These are phyloP conservation scores for Fagopyrum esculentum DNA, from an alignment of 148 eudicot genomes.

Conservation along the genomic window DNA sequence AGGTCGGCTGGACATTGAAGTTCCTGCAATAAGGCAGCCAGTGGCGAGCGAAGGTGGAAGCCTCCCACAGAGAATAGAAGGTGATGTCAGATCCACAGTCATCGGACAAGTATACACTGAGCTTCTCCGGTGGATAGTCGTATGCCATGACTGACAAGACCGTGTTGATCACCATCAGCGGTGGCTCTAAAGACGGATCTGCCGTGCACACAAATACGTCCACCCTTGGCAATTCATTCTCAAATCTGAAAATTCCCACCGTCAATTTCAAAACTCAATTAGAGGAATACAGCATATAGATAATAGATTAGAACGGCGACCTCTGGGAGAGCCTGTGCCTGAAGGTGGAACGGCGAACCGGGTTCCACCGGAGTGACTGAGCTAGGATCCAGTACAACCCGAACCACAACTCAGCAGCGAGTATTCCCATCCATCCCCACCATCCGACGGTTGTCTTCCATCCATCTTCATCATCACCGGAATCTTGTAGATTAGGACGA, in stretches of 20 bases:
- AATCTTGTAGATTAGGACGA: constrained; percentile 1
- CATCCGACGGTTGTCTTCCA: constrained; percentile 8
- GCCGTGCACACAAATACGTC: constrained; percentile 77
- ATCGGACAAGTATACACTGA: constrained; percentile 62
- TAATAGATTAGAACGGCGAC: constrained; percentile 15
- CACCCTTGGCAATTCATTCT: constrained; percentile 39
- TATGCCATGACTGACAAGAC: constrained; percentile 72
- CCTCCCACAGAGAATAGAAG: constrained; percentile 67
- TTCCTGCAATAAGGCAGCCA: constrained; percentile 77
- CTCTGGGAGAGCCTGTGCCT: constrained; percentile 52
- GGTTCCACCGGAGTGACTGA: constrained; percentile 56
- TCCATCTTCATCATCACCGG: constrained; percentile 13
- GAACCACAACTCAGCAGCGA: constrained; percentile 63
- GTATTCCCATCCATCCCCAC: constrained; percentile 42
- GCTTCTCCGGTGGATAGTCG: constrained; percentile 52
- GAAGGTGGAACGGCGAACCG: constrained; percentile 37
- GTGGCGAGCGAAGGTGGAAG: constrained; percentile 43
- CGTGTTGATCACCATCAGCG: constrained; percentile 60
- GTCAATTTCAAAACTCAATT: neutral
- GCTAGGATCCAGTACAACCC: constrained; percentile 65
- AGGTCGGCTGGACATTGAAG: constrained; percentile 53
- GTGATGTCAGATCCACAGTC: constrained; percentile 73
- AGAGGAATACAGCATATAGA: too few relatives aligned
- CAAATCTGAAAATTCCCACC: constrained; percentile 26
- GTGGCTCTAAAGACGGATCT: constrained; percentile 57